Evolutionary conservation across 257 asterid genomes (phyloP), one percentile per base, ranked within the genome.

Genomic region (Nicotiana knightiana): DNA sequence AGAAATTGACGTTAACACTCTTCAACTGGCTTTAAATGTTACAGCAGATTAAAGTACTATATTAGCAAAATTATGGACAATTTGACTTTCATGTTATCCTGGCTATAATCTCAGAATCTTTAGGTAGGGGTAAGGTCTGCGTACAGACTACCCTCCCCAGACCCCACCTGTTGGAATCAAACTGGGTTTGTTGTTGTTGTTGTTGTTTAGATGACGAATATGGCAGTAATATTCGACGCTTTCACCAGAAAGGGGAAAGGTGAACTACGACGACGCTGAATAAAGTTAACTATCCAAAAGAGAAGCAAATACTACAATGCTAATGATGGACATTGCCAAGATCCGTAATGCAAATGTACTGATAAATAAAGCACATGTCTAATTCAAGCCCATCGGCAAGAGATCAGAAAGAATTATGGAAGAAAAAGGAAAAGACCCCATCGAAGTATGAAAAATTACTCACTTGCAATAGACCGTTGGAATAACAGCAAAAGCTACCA

Each of bases 401-500:
- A 63, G 37, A 73, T 48, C 43, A 16, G 62, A 58, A 82, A 67
- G 39, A 48, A 75, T 57, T 21, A 53, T 10, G 33, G 58, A 43
- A 33, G 79, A 46, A 67, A 37, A 67, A 37, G 59, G 37, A 30
- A 63, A 30, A 3, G 26, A 24, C 30, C 16, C 75, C 10, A 18
- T 59, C 46, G 3, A 33, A 61, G 78, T 76, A 81, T 77, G 65
- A 46, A 85, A 83, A 33, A 53, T 16, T 30, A 89, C 98, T 93
- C 82, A 94, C 98, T 94, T 94, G 91, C 88, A 90, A 48, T 89
- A 77, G 80, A 91, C 63, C 8, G 99, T 96, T 37, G 99, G 99
- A 80, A 94, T 89, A 77, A 96, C 98, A 75, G 94, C 98, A 85
- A 89, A 90, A 83, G 85, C 37, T 86, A 94, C 88, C 98, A 96